Conservation (phyloP, 2,329 filamentous ascomycete species). For the Aspergillus thermomutatus region DNA sequence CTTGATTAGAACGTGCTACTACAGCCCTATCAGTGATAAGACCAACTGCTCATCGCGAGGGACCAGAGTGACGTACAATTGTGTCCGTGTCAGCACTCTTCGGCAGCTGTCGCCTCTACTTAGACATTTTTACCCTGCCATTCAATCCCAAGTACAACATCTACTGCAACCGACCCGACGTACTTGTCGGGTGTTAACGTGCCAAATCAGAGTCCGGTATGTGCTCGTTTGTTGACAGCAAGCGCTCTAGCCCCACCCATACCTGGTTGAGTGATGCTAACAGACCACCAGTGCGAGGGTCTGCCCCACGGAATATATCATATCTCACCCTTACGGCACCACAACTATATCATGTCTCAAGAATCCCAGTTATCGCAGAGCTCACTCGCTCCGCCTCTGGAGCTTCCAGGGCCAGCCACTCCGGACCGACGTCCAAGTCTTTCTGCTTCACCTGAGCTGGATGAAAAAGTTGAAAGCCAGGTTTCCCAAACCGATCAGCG, state of each 20-base stretch:
- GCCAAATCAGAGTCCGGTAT: neutral
- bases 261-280: constrained; percentile 14
- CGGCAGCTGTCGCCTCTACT: neutral
- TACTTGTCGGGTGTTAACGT: neutral
- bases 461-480: constrained; percentile 27
- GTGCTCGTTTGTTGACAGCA: neutral
- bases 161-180: neutral
- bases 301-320: constrained; percentile 15
- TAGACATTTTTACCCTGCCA: neutral
- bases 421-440: constrained; percentile 30
- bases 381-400: constrained; percentile 37
- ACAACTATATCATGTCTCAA: constrained; percentile 30
- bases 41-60: constrained; percentile 2
- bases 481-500: constrained; percentile 32
- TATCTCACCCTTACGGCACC: constrained; percentile 6
- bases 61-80: neutral
- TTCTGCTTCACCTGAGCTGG: constrained; percentile 36
- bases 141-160: constrained; percentile 5
- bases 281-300: constrained; percentile 19
- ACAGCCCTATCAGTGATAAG: constrained; percentile 28
- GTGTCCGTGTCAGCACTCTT: neutral
- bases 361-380: constrained; percentile 27
- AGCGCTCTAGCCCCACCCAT: constrained; percentile 1
- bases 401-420: constrained; percentile 36
- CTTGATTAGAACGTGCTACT: constrained; percentile 10